Evolutionary conservation across 768 basidiomycete species (phyloP), one percentile per base, ranked within the genome.

Genomic region (Clathrus columnatus): DNA sequence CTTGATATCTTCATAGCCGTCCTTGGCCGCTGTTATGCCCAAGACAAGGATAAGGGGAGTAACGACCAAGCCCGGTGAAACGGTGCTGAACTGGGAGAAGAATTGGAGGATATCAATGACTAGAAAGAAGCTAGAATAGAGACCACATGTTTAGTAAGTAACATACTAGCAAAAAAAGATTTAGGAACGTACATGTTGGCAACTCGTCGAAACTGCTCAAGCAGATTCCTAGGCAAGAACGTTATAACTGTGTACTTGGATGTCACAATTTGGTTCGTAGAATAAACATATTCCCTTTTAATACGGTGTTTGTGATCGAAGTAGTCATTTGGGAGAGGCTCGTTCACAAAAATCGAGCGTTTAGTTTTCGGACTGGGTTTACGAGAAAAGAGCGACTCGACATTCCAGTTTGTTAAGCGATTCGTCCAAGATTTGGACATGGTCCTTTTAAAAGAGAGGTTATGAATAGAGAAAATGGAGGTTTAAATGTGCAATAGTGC

Each of bases 1-100:
- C n/a, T 94, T 83, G 66, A 91, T 94, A 70, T 99, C 95, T 71
- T 98, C 95, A 29, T 97, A 74, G 6, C 86, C 95, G 66, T 99
- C 95, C 70, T 97, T 99, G 74, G 96, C 79, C 2, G 87, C 94
- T 16, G 95, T 97, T 49, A 95, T 86, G 26, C 73, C 67, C 41
- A 99, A 68, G 60, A 98, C 95, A 70, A 94, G 90, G 36, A 87
- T 72, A 6, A 97, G 76, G 0, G 95, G 95, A 4, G 97, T 70
- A 62, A 88, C 85, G 3, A 91, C 82, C 57, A 91, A 81, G 44
- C 85, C 77, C 1, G 91, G 85, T 1, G 87, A 78, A 1, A 90
- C 81, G 0, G 93, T 90, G 48, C 91, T 95, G 65, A 98, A 98
- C 28, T 96, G 71, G 54, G 92, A 80, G 66, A 97, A 94, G 7